phyloP scores from a whole-genome alignment of 2,329 filamentous ascomycete genomes.

The Onygenales sp. region DNA sequence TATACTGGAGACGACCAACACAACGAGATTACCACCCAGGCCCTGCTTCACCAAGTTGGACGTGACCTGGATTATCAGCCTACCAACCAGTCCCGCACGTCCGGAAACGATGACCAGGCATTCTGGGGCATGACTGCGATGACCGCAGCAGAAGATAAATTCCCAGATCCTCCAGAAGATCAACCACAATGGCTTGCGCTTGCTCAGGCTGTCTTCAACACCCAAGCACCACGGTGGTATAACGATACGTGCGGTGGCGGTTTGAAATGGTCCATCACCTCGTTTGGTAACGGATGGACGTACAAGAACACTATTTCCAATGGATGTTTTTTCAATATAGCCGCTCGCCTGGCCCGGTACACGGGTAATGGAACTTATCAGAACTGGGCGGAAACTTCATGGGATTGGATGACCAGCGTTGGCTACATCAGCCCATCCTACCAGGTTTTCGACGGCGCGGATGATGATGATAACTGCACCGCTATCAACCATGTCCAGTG shows the following conservation, averaged over 20 bases:
- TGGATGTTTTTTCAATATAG: constrained; percentile 49
- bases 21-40: constrained; percentile 59
- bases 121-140: constrained; percentile 83
- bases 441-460: constrained; percentile 47
- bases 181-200: constrained; percentile 69
- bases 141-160: constrained; percentile 66
- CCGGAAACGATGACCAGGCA: constrained; percentile 52
- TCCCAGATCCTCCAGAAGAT: constrained; percentile 54
- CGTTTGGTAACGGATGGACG: constrained; percentile 59
- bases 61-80: constrained; percentile 69
- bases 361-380: constrained; percentile 71
- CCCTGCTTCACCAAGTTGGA: constrained; percentile 65
- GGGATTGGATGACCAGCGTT: constrained; percentile 45
- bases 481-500: constrained; percentile 44
- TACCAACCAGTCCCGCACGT: constrained; percentile 38
- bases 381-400: constrained; percentile 61
- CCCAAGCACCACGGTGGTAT: constrained; percentile 65
- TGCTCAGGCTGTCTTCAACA: constrained; percentile 71
- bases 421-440: constrained; percentile 43
- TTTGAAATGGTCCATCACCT: constrained; percentile 77
- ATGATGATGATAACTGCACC: constrained; percentile 44
- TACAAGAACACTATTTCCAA: constrained; percentile 53
- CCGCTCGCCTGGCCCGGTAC: constrained; percentile 63
- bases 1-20: constrained; percentile 63
- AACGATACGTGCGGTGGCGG: constrained; percentile 58